Percentiles rank a stretch among this genome's conserved stretches.
phyloP scores from a whole-genome alignment of 2,329 filamentous ascomycete species.

The Pseudogymnoascus pannorum region DNA sequence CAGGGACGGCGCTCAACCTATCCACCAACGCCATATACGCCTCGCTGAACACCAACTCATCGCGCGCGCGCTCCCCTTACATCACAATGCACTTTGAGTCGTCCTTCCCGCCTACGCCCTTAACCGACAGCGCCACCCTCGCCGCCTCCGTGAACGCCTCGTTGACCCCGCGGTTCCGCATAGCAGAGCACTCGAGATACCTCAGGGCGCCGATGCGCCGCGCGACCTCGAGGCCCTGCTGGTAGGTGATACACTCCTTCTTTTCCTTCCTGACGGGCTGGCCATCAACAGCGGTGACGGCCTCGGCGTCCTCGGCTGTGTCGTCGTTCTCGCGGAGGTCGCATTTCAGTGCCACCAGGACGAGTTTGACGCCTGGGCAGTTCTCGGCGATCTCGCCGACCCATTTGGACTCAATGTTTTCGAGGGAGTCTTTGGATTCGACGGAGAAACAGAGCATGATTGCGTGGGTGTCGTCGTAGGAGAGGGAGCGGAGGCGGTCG shows the following conservation, averaged over 20 bases:
- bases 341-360: slow-evolving; percentile 93
- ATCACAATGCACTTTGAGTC: slow-evolving; percentile 55
- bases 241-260: slow-evolving; percentile 76
- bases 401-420: slow-evolving; percentile 99
- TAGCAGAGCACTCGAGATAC: slow-evolving; percentile 97
- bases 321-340: slow-evolving; percentile 75
- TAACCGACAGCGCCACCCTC: slow-evolving; percentile 76
- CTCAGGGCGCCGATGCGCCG: slow-evolving; percentile 85
- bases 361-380: slow-evolving; percentile 89
- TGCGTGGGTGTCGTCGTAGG: slow-evolving; percentile 93
- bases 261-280: slow-evolving; percentile 45
- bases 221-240: slow-evolving; percentile 84
- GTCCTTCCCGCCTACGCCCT: slow-evolving; percentile 50
- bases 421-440: slow-evolving; percentile 90
- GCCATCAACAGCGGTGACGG: slow-evolving; percentile 36
- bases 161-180: slow-evolving; percentile 96
- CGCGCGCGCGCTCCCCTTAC: slow-evolving; percentile 31
- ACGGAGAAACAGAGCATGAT: slow-evolving; percentile 99
- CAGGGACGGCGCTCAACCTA: slow-evolving; percentile 2
- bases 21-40: slow-evolving; percentile 6
- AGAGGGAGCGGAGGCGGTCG: slow-evolving; percentile 87
- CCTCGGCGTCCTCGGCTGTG: slow-evolving; percentile 52
- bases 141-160: slow-evolving; percentile 98
- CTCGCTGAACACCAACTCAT: background rate
- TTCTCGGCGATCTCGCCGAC: slow-evolving; percentile 97